Evolutionary conservation across 2,329 filamentous ascomycete species (phyloP).

Genomic region (Monosporascus sp.): DNA sequence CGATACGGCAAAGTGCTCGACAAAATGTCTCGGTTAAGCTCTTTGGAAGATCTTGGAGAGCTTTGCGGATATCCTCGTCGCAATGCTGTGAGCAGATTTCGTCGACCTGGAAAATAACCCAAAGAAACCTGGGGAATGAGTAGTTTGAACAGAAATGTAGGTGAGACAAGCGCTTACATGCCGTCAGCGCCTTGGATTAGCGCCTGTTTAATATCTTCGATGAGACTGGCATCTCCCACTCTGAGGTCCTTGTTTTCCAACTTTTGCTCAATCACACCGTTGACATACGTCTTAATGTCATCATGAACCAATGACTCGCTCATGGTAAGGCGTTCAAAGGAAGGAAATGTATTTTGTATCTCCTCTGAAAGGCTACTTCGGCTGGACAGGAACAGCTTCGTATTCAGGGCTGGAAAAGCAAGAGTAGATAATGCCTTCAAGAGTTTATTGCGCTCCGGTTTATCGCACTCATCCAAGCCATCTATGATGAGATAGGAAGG

Average conservation of each 20-base stretch:
- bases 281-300: constrained; percentile 18
- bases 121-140: constrained; percentile 11
- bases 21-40: constrained; percentile 23
- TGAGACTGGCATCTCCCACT: constrained; percentile 7
- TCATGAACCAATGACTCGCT: not conserved
- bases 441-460: constrained; percentile 9
- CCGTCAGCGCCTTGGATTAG: constrained; percentile 24
- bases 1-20: no score
- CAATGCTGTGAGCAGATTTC: constrained; percentile 11
- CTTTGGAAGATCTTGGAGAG: constrained; percentile 24
- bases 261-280: constrained; percentile 8
- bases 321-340: constrained; percentile 8
- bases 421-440: constrained; percentile 12
- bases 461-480: constrained; percentile 22
- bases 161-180: constrained; percentile 21
- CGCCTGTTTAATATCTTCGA: constrained; percentile 17
- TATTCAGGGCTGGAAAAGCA: constrained; percentile 7
- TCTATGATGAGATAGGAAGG: constrained; percentile 20
- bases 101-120: constrained; percentile 12
- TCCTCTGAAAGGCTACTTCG: constrained; percentile 8
- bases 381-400: constrained; percentile 1
- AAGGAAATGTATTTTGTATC: constrained; percentile 2
- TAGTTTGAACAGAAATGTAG: not conserved
- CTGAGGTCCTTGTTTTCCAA: constrained; percentile 5
- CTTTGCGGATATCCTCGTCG: constrained; percentile 18